These are phyloP conservation scores for Suhomyces sp. DNA, from an alignment of 805 yeast species.

Conservation along the genomic window DNA sequence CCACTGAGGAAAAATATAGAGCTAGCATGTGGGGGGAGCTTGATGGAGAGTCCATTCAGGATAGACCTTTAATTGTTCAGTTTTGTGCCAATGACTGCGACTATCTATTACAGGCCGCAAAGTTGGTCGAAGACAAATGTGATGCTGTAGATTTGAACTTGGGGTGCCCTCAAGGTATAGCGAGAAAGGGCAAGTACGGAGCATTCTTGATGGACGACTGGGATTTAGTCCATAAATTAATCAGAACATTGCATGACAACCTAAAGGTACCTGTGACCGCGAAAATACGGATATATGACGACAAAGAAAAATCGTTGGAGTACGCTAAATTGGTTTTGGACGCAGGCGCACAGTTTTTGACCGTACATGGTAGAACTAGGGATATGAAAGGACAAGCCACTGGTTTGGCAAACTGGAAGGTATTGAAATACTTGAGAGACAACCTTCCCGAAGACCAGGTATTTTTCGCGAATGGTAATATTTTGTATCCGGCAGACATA, in stretches of 20 bases:
- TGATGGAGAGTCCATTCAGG: slow-evolving; percentile 70
- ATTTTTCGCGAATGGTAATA: slow-evolving; percentile 90
- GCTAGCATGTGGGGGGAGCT: slow-evolving; percentile 62
- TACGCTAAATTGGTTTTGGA: slow-evolving; percentile 85
- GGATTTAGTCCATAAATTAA: slow-evolving; percentile 72
- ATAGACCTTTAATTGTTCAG: slow-evolving; percentile 88
- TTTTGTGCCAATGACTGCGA: slow-evolving; percentile 97
- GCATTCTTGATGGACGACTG: slow-evolving; percentile 97
- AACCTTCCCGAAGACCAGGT: slow-evolving; percentile 78
- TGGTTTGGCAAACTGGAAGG: slow-evolving; percentile 92
- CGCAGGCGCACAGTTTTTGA: slow-evolving; percentile 94
- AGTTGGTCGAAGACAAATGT: slow-evolving; percentile 72
- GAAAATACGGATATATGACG: slow-evolving; percentile 86
- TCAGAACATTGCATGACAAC: slow-evolving; percentile 69
- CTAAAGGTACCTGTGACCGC: slow-evolving; percentile 90
- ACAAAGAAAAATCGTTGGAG: slow-evolving; percentile 73
- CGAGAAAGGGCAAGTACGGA: slow-evolving; percentile 91
- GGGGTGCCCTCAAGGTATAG: slow-evolving; percentile 99
- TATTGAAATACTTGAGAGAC: slow-evolving; percentile 70
- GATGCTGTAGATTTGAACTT: slow-evolving; percentile 95
- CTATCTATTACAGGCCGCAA: slow-evolving; percentile 75
- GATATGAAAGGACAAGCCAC: slow-evolving; percentile 98
- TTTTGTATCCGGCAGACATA: slow-evolving; percentile 85
- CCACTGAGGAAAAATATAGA: slow-evolving; percentile 78
- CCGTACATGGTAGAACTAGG: slow-evolving; percentile 93